Evolutionary conservation across 2,329 filamentous ascomycete species (phyloP), one percentile per base, ranked within the genome.

Genomic region (Ophiostoma triangulosporum): DNA sequence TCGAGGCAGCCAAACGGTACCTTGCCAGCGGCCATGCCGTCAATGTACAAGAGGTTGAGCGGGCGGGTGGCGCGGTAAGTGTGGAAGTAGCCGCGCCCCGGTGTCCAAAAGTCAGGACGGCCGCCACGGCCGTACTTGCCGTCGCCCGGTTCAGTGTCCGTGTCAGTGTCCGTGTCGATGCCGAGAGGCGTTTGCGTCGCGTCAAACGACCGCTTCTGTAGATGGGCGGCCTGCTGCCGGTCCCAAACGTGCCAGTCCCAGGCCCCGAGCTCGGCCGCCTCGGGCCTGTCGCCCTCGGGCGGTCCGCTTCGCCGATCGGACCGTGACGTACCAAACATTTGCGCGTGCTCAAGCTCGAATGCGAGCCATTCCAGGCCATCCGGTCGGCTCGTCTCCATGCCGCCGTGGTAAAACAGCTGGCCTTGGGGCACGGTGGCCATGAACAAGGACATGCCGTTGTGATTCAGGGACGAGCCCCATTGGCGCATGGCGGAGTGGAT

Each of bases 391-490:
- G 68, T 59, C 0, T 61, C 64, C 8, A 59, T 59, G 0, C 73
- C 74, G 12, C 86, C 85, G 62, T 89, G 85, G 60, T 88, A 86
- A 9, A 88, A 65, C 33, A 81, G 68, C 0, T 80, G 83, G 3
- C 80, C 83, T 17, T 70, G 69, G 0, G 84, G 83, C 0, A 89
- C 73, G 0, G 73, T 75, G 1, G 77, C 83, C 0, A 83, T 71
- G 60, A 88, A 85, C 59, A 85, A 74, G 1, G 81, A 80, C 73
- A 89, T 82, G 53, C 86, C 86, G 63, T 89, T 89, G 65, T 89
- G 85, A 55, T 86, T 75, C 3, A 86, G 63, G 0, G 83, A 81
- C 0, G 82, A 86, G 1, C 83, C 84, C 78, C 82, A 89, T 69
- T 88, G 83, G 33, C 85, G 74, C 70, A 85, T 80, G 1, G 83